Base-by-base conservation (phyloP, 2,329 filamentous ascomycete species). In the Exophiala calicioides region DNA sequence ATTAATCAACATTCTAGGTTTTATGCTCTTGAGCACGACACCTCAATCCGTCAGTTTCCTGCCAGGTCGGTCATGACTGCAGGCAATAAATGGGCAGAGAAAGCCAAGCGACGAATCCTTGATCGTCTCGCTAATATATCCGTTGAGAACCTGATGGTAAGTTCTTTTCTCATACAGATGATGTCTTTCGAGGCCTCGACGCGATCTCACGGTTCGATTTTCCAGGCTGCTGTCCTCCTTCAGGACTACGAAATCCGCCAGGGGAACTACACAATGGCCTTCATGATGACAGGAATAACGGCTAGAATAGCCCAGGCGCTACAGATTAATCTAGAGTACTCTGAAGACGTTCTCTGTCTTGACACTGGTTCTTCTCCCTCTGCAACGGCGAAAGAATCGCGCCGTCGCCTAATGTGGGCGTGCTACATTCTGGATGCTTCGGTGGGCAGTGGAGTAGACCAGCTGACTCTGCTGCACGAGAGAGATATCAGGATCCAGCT, bases 301-400 rank as follows among this genome's bases (percentile, higher is more conserved):
- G 59, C 60, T 1, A 53, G 63, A 10, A 60, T 63, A 47, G 58
- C 59, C 5, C 63, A 65, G 44, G 58, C 60, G 1, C 49, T 65
- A 8, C 62, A 65, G 35, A 59, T 65, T 8, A 65, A 64, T 35
- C 31, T 64, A 4, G 63, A 65, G 44, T 60, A 62, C 32, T 62
- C 63, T 30, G 59, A 58, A 10, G 63, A 65, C 31, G 33, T 65
- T 5, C 52, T 64, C 4, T 60, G 60, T 29, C 57, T 53, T 5
- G 57, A 62, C 9, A 19, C 52, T 2, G 44, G 49, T 9, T 50
- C 49, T 9, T 45, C 49, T n/a, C 41, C 53, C 9, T 21, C 37
- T 3, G 49, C 55, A 1, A 39, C 34, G 13, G 33, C 37, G 20
- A 63, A 59, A 29, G 62, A 65, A 35, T 62, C 58, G 12, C 55